Conservation (phyloP, 768 basidiomycete genomes). For the Porphyrellus cyaneotinctus region DNA sequence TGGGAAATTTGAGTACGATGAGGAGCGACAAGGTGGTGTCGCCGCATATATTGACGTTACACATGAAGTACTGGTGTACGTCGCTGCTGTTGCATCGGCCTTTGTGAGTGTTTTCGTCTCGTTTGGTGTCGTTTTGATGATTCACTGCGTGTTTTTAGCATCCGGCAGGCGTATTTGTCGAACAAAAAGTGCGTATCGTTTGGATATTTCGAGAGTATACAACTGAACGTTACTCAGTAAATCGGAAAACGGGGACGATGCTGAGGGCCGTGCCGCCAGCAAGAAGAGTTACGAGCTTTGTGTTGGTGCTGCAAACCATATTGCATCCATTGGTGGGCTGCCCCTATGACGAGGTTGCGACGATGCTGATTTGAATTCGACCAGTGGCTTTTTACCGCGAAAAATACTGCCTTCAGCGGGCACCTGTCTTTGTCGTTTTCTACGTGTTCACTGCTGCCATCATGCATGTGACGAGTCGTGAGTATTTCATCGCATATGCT, state of each 20-base stretch:
- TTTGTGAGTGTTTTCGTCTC: conserved; percentile 49
- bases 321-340: conserved; percentile 58
- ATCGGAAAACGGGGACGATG: conserved; percentile 44
- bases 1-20: conserved; percentile 24
- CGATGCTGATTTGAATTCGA: conserved; percentile 1
- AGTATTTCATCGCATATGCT: conserved; percentile 26
- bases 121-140: not conserved
- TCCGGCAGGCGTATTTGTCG: conserved; percentile 24
- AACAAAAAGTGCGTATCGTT: conserved; percentile 37
- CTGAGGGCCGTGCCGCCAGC: conserved; percentile 49
- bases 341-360: not conserved
- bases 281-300: conserved; percentile 71
- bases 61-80: conserved; percentile 86
- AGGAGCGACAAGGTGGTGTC: conserved; percentile 37
- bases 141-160: conserved; percentile 17
- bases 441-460: conserved; percentile 78
- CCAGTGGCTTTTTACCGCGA: conserved; percentile 59
- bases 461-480: conserved; percentile 73
- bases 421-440: conserved; percentile 69
- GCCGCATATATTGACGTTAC: conserved; percentile 68
- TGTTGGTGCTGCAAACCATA: conserved; percentile 73
- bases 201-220: not conserved
- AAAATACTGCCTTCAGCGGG: conserved; percentile 55
- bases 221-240: conserved; percentile 23
- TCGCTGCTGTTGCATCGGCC: conserved; percentile 72